Evolutionary conservation across 371 early-diverging fungal species (phyloP).

Genomic region (Lichtheimia ornata): DNA sequence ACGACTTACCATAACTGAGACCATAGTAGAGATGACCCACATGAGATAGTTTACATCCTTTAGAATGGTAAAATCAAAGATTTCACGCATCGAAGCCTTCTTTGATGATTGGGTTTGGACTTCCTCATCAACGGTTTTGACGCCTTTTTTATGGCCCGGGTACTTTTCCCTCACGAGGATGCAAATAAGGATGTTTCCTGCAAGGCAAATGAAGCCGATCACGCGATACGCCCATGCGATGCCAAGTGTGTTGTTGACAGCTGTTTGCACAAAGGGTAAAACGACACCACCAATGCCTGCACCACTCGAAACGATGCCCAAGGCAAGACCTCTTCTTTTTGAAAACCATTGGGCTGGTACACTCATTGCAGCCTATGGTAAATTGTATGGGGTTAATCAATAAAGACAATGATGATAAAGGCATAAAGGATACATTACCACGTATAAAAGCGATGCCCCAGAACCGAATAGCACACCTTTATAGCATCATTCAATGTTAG

Average conservation of each 20-base stretch:
- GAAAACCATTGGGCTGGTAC: constrained; percentile 76
- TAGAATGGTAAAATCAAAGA: constrained; percentile 14
- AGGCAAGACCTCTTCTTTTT: constrained; percentile 66
- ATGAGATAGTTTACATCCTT: constrained; percentile 11
- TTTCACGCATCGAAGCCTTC: constrained; percentile 8
- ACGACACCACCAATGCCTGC: constrained; percentile 79
- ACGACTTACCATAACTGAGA: constrained; percentile 9
- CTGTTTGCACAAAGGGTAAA: constrained; percentile 64
- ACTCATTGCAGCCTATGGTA: constrained; percentile 27
- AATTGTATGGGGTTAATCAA: neutral
- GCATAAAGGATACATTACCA: neutral
- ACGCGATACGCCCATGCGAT: constrained; percentile 46
- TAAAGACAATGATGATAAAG: too few species aligned
- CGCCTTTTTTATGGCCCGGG: constrained; percentile 3
- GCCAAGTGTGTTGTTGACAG: constrained; percentile 57
- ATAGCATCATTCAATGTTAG: too few species aligned
- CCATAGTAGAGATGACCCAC: constrained; percentile 14
- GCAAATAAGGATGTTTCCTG: constrained; percentile 14
- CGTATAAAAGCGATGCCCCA: constrained; percentile 59
- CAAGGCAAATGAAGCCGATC: constrained; percentile 19
- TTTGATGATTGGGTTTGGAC: neutral
- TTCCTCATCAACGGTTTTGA: neutral
- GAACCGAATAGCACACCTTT: constrained; percentile 54
- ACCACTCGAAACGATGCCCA: constrained; percentile 80
- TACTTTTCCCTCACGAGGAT: constrained; percentile 21